Conservation (phyloP, 228 moss, liverwort and hornwort species). For the Sphagnum fallax region DNA sequence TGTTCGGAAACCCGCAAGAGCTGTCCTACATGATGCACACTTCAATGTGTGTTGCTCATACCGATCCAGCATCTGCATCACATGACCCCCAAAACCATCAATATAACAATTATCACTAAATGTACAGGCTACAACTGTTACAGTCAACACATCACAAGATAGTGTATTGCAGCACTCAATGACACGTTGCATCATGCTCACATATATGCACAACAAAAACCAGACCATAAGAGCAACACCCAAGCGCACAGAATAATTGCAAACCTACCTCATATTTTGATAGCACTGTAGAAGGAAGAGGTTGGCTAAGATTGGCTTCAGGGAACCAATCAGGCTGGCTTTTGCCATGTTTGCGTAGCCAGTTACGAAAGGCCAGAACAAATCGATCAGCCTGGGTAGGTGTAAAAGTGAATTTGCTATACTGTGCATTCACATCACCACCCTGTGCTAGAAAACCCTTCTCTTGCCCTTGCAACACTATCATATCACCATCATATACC, state of each 20-base stretch:
- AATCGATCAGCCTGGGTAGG: conserved; percentile 95
- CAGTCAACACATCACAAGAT: no score
- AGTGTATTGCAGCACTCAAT: no score
- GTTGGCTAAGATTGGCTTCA: conserved; percentile 44
- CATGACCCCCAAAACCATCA: no score
- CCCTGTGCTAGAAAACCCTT: conserved; percentile 48
- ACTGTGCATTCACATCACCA: conserved; percentile 71
- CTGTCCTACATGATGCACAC: conserved; percentile 73
- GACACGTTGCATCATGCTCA: no score
- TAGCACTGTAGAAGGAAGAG: conserved; percentile 64
- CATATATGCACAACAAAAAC: no score
- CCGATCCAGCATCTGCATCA: conserved; percentile 76
- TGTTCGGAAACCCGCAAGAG: conserved; percentile 48
- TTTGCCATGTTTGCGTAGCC: conserved; percentile 63
- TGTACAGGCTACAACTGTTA: no score
- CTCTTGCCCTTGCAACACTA: conserved; percentile 95
- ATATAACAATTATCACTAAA: no score
- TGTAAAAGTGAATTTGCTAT: conserved; percentile 80
- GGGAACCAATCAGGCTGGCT: conserved; percentile 89
- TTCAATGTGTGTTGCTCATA: conserved; percentile 83
- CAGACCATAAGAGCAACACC: no score
- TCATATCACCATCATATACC: conserved; percentile 98
- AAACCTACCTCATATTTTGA: conserved; percentile 55
- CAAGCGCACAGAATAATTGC: no score
- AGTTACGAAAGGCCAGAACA: conserved; percentile 79